Evolutionary conservation across 2,329 filamentous ascomycete species (phyloP).

Genomic region (Cladobotryum mycophilum): DNA sequence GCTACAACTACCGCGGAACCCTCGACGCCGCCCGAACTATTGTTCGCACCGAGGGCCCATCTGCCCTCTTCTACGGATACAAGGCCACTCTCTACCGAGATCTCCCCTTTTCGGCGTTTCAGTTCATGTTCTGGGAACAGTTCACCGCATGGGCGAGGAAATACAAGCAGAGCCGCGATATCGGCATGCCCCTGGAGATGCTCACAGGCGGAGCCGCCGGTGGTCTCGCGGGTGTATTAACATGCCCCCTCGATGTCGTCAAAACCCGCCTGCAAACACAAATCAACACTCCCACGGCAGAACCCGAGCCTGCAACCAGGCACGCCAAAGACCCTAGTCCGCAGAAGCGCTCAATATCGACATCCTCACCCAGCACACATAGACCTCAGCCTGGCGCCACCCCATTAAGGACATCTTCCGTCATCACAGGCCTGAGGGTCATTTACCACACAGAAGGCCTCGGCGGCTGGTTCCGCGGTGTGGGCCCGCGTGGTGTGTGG

Average conservation of each 20-base stretch:
- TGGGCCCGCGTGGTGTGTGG: conserved; percentile 90
- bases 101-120: conserved; percentile 88
- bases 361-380: conserved; percentile 80
- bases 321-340: conserved; percentile 30
- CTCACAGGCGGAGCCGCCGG: conserved; percentile 85
- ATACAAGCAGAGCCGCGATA: conserved; percentile 74
- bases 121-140: conserved; percentile 98
- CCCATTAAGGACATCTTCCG: conserved; percentile 81
- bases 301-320: conserved; percentile 18
- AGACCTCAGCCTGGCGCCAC: conserved; percentile 72
- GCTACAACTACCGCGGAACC: conserved; percentile 91
- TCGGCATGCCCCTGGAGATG: conserved; percentile 79
- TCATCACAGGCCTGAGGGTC: conserved; percentile 73
- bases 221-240: conserved; percentile 87
- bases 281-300: conserved; percentile 37
- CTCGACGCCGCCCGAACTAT: conserved; percentile 82
- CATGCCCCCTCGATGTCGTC: conserved; percentile 92
- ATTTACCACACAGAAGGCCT: conserved; percentile 90
- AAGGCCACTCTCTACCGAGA: conserved; percentile 93
- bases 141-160: conserved; percentile 74
- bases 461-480: conserved; percentile 86
- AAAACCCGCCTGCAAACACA: conserved; percentile 97
- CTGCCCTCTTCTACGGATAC: conserved; percentile 92
- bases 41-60: conserved; percentile 70
- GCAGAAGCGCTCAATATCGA: conserved; percentile 74